Evolutionary conservation across 495 filamentous ascomycete species (phyloP), one percentile per base, ranked within the genome.

Genomic region (Ramalina intermedia): DNA sequence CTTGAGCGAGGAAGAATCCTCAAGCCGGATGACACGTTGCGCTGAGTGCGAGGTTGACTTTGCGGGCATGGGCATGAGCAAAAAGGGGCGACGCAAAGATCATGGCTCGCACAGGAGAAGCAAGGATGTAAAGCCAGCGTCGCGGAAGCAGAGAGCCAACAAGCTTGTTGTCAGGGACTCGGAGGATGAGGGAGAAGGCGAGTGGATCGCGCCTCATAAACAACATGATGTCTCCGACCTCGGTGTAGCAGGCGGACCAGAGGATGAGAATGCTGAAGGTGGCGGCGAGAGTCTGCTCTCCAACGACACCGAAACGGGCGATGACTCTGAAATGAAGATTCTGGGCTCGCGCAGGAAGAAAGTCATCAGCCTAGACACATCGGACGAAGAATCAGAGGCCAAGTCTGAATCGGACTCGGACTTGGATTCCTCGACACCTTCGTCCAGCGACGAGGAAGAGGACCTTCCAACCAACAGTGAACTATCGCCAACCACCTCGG

Each of bases 241-340:
- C 43, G 87, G 85, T 26, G 83, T 81, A 60, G 84, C 83, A 36
- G 87, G 86, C 16, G 87, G 84, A 12, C 75, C 72, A 6, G 86
- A 89, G 38, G 87, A 94, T 55, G 87, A 94, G 58, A 71, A 94
- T 65, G 70, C 82, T 16, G 87, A 95, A 56, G 87, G 86, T 24
- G 85, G 82, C 18, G 88, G 86, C 16, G 82, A 90, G 46, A 83
- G 78, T 63, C 66, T 95, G 24, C 70, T 68, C 26, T 81, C 82
- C 5, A 79, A 81, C 18, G 84, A 78, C 52, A 70, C 70, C 16
- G 71, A 75, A 5, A 69, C 69, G 12, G 74, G 75, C 17, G 66
- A 68, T 3, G 72, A 72, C 36, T 50, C 57, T 7, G 43, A 42
- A 7, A 38, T 49, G 29, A 21, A 57, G 24, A 20, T 18, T 6